Evolutionary conservation across 2,329 filamentous ascomycete genomes (phyloP).

Genomic region (Aspergillus latus): DNA sequence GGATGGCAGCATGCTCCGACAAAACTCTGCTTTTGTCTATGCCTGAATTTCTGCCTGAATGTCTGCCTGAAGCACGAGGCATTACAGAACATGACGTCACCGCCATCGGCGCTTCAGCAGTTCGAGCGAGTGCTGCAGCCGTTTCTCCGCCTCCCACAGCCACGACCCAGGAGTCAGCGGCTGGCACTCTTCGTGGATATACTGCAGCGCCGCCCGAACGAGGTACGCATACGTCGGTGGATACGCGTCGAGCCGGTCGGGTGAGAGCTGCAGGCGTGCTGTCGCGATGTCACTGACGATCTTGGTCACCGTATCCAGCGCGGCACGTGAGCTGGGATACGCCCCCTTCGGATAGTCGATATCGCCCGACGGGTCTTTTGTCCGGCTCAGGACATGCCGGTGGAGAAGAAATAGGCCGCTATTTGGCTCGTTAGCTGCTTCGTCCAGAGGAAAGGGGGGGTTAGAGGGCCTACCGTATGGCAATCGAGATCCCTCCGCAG

Average conservation of each 20-base stretch:
- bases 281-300: slow-evolving; percentile 23
- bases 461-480: background rate
- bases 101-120: background rate
- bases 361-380: slow-evolving; percentile 12
- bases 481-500: slow-evolving; percentile 1
- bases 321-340: slow-evolving; percentile 1
- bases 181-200: background rate
- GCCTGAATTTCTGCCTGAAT: background rate
- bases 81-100: background rate
- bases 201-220: background rate
- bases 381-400: background rate
- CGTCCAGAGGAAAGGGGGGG: background rate
- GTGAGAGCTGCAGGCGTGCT: background rate
- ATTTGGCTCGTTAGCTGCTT: background rate
- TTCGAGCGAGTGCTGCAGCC: background rate
- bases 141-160: background rate
- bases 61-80: background rate
- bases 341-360: background rate
- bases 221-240: background rate
- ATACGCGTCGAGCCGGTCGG: background rate
- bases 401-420: background rate
- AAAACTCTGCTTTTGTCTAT: background rate
- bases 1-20: background rate
- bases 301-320: slow-evolving; percentile 23
- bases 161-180: background rate